Conservation (phyloP, 2,329 filamentous ascomycete species). For the Didymella glomerata region DNA sequence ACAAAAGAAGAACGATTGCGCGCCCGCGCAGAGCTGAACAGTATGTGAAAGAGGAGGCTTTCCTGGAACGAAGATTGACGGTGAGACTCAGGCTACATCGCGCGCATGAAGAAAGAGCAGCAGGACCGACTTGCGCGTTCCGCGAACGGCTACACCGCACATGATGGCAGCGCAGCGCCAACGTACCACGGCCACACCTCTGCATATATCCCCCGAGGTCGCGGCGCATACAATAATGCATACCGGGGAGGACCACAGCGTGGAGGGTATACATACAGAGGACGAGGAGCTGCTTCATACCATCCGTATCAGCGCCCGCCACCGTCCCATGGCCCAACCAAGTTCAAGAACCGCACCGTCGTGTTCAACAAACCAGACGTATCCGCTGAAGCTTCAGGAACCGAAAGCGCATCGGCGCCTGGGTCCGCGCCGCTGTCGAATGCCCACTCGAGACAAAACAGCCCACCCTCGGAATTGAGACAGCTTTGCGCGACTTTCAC, state of each 20-base stretch:
- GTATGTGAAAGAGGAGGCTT: constrained; percentile 33
- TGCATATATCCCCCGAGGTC: constrained; percentile 9
- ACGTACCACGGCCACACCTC: constrained; percentile 1
- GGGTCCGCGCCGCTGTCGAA: constrained; percentile 8
- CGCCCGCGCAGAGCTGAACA: constrained; percentile 38
- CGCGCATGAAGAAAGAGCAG: constrained; percentile 33
- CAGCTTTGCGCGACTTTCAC: constrained; percentile 41
- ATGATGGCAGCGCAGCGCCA: constrained; percentile 2
- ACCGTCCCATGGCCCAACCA: constrained; percentile 12
- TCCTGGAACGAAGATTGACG: constrained; percentile 20
- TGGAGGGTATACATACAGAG: constrained; percentile 21
- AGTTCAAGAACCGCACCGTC: constrained; percentile 26
- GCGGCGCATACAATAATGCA: constrained; percentile 5
- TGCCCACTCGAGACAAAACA: constrained; percentile 15
- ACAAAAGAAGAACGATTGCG: constrained; percentile 30
- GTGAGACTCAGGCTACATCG: constrained; percentile 28
- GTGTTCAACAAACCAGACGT: constrained; percentile 22
- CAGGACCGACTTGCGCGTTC: constrained; percentile 23
- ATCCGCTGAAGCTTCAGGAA: constrained; percentile 8
- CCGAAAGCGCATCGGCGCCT: constrained; percentile 5
- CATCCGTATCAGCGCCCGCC: constrained; percentile 35
- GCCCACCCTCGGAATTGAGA: constrained; percentile 20
- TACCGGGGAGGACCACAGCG: constrained; percentile 15
- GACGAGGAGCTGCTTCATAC: constrained; percentile 23
- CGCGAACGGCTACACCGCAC: constrained; percentile 16